Base-by-base conservation (phyloP, 306 rosid genomes). In the Malus sieversii region DNA sequence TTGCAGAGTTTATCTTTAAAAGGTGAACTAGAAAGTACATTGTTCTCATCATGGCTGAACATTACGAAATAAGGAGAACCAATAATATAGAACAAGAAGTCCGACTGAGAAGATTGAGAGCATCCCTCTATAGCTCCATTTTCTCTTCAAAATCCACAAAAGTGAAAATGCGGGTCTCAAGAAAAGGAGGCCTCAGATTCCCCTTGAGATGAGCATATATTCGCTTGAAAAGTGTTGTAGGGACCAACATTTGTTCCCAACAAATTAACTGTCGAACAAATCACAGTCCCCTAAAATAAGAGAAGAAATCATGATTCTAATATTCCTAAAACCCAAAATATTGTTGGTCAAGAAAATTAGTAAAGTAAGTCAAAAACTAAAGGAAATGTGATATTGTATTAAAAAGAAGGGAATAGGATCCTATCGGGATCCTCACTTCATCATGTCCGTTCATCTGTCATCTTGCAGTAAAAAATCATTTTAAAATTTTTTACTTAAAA, bases 191-290 rank as follows among this genome's bases (percentile, higher is more conserved):
- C 73, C 68, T 61, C 51, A 42, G 69, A 48, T 75, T 86, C 81
- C 75, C 75, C 78, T 85, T 79, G 76, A 71, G 68, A 75, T 42
- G 51, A 83, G 88, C 82, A 90, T 80, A 79, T 84, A 79, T 87
- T 84, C 90, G 63, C 68, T 63, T 27, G 40, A n/a, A 27, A 77
- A 78, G 72, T 53, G 80, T 58, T 55, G 80, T 62, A 70, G 67
- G 70, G 27, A 66, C 42, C 57, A 68, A 19, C 27, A 52, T 72
- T 75, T 69, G 65, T 85, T 80, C 72, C 75, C 72, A 64, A 30
- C 70, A 77, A 69, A 35, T 46, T 60, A 44, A 57, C 46, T 32
- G 33, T 32, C 67, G 77, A 57, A 51, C 77, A 42, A 76, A 9
- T 2, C 42, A 57, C 22, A 29, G 46, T 76, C 72, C 68, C 30